phyloP scores from a whole-genome alignment of 441 rosid species.

The Populus tomentosa region DNA sequence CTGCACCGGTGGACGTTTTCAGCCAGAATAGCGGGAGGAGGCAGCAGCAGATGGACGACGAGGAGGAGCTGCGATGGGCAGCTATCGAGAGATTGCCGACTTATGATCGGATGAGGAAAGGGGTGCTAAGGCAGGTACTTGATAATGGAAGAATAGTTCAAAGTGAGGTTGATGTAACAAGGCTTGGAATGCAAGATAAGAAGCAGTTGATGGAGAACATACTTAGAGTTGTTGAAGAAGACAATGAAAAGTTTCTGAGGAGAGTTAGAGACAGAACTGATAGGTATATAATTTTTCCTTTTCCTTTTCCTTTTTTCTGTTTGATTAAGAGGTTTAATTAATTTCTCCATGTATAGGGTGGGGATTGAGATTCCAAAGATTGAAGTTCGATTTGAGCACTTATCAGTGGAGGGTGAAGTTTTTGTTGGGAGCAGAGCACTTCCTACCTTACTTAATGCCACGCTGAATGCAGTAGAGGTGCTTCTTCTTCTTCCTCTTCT shows the following conservation, averaged over 20 bases:
- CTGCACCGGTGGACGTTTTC: conserved; percentile 8
- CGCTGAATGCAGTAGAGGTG: conserved; percentile 70
- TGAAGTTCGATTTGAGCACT: conserved; percentile 66
- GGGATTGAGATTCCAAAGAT: conserved; percentile 68
- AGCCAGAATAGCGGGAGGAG: conserved; percentile 36
- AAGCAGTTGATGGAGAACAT: conserved; percentile 57
- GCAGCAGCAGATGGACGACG: conserved; percentile 48
- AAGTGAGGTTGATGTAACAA: conserved; percentile 59
- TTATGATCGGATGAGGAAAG: conserved; percentile 61
- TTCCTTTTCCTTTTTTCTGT: neutral
- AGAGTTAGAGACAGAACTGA: conserved; percentile 63
- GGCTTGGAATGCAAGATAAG: conserved; percentile 52
- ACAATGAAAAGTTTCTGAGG: conserved; percentile 59
- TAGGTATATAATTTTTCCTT: conserved; percentile 27
- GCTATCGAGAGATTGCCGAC: conserved; percentile 90
- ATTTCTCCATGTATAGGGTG: conserved; percentile 35
- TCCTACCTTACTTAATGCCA: conserved; percentile 62
- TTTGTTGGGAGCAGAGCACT: conserved; percentile 79
- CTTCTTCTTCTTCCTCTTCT: neutral
- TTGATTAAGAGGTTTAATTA: neutral
- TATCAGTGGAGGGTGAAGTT: conserved; percentile 62
- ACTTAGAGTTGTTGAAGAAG: conserved; percentile 66
- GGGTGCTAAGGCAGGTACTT: conserved; percentile 47
- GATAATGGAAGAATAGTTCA: conserved; percentile 46
- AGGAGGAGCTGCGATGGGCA: conserved; percentile 90